Conservation (phyloP, 148 eudicot genomes). For the Rhododendron molle region DNA sequence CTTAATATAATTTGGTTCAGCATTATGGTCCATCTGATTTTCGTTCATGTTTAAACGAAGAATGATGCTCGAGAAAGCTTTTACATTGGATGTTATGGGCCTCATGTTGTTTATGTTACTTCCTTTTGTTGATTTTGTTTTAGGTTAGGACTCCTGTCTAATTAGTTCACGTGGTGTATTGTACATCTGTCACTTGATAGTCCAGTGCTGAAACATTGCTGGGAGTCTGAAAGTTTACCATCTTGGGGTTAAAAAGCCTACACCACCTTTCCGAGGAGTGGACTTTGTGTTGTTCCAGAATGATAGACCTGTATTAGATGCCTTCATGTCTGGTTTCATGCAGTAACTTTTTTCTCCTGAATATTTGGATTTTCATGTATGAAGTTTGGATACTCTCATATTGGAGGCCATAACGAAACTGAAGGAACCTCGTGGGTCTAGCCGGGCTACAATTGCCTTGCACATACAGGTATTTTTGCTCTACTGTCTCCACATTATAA, state of each 20-base stretch:
- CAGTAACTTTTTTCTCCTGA: neutral
- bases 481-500: neutral
- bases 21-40: neutral
- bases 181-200: neutral
- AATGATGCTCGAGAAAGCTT: neutral
- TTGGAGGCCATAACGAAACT: conserved; percentile 63
- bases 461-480: conserved; percentile 65
- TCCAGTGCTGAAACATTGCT: neutral
- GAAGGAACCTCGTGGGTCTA: conserved; percentile 76
- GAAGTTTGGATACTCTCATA: conserved; percentile 66
- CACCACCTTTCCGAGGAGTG: neutral
- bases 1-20: neutral
- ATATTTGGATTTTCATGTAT: conserved; percentile 10
- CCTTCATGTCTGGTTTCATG: neutral
- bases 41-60: neutral
- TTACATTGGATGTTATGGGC: neutral
- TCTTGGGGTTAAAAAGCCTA: neutral
- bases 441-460: conserved; percentile 55
- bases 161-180: neutral
- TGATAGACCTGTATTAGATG: conserved; percentile 3
- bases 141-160: neutral
- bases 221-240: neutral
- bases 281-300: neutral
- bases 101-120: neutral
- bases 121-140: neutral